Percentiles rank a stretch among this genome's conserved stretches.
These are phyloP conservation scores for Apophysomyces variabilis DNA, from an alignment of 371 early-diverging fungal species.

Conservation along the genomic window DNA sequence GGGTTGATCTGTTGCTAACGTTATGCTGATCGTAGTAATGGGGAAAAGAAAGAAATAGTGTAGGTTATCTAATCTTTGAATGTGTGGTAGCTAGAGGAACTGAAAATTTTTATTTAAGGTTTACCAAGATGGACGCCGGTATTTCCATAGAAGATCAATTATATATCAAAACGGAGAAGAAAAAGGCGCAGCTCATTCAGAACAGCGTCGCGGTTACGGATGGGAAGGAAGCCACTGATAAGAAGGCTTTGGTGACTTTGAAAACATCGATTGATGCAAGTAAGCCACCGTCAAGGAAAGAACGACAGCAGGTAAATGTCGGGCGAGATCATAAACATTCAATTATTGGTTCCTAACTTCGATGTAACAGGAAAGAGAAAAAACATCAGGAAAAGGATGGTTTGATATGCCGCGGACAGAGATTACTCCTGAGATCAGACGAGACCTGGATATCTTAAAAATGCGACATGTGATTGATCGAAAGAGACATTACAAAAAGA, in stretches of 20 bases:
- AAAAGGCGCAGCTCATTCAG: constrained; percentile 22
- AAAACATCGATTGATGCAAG: constrained; percentile 28
- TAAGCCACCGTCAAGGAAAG: constrained; percentile 26
- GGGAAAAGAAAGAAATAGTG: not conserved
- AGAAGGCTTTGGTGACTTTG: constrained; percentile 27
- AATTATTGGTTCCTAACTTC: not conserved
- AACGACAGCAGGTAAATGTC: constrained; percentile 44
- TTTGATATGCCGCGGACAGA: constrained; percentile 91
- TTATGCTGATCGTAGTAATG: not conserved
- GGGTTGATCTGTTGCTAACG: too few species aligned
- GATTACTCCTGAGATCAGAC: constrained; percentile 86
- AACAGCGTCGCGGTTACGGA: constrained; percentile 29
- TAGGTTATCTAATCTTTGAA: not conserved
- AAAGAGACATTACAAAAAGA: constrained; percentile 91
- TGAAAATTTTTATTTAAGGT: constrained; percentile 1
- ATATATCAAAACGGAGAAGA: constrained; percentile 30
- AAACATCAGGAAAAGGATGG: constrained; percentile 84
- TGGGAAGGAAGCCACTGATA: constrained; percentile 12
- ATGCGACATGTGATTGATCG: constrained; percentile 91
- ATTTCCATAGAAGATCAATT: constrained; percentile 32
- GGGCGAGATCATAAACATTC: not conserved
- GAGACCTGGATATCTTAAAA: constrained; percentile 86
- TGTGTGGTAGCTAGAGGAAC: not conserved
- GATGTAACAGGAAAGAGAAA: constrained; percentile 53
- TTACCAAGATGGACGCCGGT: constrained; percentile 49